phyloP scores from a whole-genome alignment of 305 asterid species.

The Andrographis paniculata region DNA sequence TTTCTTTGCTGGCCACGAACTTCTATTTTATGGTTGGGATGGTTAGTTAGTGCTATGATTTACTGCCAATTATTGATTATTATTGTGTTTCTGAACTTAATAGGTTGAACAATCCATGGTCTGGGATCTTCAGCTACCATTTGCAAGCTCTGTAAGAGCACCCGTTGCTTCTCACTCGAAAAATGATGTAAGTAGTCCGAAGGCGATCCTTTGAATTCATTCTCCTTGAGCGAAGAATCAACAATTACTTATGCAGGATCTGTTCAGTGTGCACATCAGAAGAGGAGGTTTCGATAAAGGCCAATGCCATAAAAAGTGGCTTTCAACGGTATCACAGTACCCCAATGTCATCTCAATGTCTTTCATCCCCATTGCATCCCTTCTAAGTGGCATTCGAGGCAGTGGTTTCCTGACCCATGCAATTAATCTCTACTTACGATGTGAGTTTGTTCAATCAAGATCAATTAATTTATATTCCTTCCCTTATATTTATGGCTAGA shows the following conservation, averaged over 20 bases:
- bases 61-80: too few species aligned
- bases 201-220: not conserved
- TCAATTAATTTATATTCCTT: too few species aligned
- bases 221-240: conserved; percentile 1
- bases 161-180: conserved; percentile 62
- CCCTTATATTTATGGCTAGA: too few species aligned
- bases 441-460: too few species aligned
- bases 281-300: conserved; percentile 72
- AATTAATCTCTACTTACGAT: conserved; percentile 77
- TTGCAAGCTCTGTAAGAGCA: conserved; percentile 52
- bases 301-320: conserved; percentile 88
- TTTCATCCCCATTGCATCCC: conserved; percentile 84
- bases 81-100: conserved; percentile 8
- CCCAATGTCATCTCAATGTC: conserved; percentile 93
- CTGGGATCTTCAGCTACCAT: conserved; percentile 62
- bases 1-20: not conserved
- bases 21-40: conserved; percentile 2
- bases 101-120: conserved; percentile 52
- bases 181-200: conserved; percentile 60
- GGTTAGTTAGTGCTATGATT: too few species aligned
- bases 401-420: conserved; percentile 89
- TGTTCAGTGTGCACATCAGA: conserved; percentile 57
- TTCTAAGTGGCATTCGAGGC: conserved; percentile 74
- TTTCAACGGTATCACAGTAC: conserved; percentile 70
- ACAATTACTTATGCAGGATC: conserved; percentile 48